A percentile compares a stretch with the other conserved stretches of the same genome.
These are phyloP conservation scores for Mycosarcoma maydis DNA, from an alignment of 1,284 basidiomycete genomes.

Conservation along the genomic window DNA sequence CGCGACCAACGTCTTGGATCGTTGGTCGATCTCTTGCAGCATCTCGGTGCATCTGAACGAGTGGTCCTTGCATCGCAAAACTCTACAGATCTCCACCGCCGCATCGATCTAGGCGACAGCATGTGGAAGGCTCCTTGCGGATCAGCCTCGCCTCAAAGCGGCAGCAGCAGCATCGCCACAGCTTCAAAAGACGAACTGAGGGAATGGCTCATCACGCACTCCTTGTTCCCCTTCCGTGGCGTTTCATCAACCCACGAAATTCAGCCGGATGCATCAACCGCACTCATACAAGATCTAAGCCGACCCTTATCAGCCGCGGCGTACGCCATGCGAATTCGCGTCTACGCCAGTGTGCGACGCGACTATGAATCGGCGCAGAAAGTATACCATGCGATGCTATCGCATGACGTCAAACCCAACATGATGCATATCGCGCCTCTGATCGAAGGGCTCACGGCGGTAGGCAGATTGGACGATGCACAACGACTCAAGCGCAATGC, in stretches of 20 bases:
- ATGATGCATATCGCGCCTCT: conserved; percentile 51
- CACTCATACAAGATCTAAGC: conserved; percentile 11
- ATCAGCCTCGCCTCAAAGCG: too few relatives aligned
- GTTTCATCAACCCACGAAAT: not conserved
- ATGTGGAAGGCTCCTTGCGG: too few relatives aligned
- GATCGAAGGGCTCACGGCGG: conserved; percentile 35
- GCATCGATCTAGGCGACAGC: too few relatives aligned
- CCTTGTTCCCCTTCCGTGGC: conserved; percentile 12
- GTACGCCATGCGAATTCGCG: conserved; percentile 46
- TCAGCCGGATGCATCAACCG: not conserved
- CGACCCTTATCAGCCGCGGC: conserved; percentile 23
- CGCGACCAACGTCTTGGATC: conserved; percentile 12
- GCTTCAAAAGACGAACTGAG: conserved; percentile 24
- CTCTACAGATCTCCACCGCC: conserved; percentile 4
- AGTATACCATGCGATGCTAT: conserved; percentile 46
- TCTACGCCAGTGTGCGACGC: conserved; percentile 43
- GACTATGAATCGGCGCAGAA: conserved; percentile 40
- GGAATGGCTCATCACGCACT: conserved; percentile 34
- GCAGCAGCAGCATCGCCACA: not conserved
- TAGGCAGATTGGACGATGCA: conserved; percentile 34
- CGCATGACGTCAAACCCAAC: conserved; percentile 28
- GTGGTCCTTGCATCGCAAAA: conserved; percentile 17
- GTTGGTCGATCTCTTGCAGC: conserved; percentile 12
- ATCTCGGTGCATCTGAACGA: conserved; percentile 17
- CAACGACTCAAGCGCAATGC: conserved; percentile 40